Evolutionary conservation across 2,329 filamentous ascomycete genomes (phyloP), one percentile per base, ranked within the genome.

Genomic region (Aspergillus nomiae): DNA sequence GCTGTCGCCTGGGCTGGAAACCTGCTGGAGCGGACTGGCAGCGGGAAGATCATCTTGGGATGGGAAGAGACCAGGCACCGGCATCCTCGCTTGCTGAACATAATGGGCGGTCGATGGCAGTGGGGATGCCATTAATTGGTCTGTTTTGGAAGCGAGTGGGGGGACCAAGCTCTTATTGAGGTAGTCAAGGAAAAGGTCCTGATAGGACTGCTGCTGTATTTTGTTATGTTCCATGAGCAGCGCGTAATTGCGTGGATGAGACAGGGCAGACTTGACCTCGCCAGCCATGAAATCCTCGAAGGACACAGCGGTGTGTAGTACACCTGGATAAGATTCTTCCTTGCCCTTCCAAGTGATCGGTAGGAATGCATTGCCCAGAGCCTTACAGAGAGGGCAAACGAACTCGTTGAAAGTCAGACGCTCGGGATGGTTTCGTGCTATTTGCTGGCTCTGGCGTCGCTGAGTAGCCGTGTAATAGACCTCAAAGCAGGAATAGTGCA

Each of bases 401-500:
- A 99, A 99, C 71, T 99, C 95, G 66, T 96, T 91, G 50, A 87
- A 83, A 24, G 86, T 83, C 2, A 92, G 85, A 60, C 89, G 86
- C 75, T 99, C 96, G 0, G 95, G 95, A 70, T 98, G 95, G 70
- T 97, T 92, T 16, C 95, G 87, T 9, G 95, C 94, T 76, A 99
- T 97, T 76, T 99, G 95, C 71, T 95, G 92, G 24, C 87, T 87
- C 74, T 99, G 96, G 45, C 95, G 87, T 64, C 94, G 86, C 59
- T 89, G 85, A 0, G 92, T 96, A 4, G 94, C 92, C 53, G 91
- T 87, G 67, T 92, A 90, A 73, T 98, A 99, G 46, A 91, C 87
- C 72, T 97, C 93, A 74, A 99, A 99, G 79, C 95, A 99, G 69
- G 87, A 89, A 76, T 92, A 98, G 77, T 99, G 95, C 95, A 99